Evolutionary conservation across 495 filamentous ascomycete genomes (phyloP).

Genomic region (Hyaloscypha variabilis): DNA sequence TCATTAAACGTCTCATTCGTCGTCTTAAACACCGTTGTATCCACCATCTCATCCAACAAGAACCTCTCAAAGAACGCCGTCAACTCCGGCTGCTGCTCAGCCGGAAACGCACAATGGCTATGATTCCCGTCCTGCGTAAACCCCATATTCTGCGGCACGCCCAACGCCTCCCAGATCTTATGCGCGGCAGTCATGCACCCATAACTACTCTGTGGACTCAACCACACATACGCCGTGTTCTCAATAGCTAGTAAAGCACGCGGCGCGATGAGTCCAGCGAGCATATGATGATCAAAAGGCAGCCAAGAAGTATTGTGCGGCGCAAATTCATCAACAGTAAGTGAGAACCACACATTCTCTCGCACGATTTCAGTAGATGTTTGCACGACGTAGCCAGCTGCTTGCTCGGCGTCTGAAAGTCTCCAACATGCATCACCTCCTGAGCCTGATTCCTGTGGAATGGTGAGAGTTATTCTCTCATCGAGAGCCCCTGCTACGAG

Average conservation of each 20-base stretch:
- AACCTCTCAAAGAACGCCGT: conserved; percentile 44
- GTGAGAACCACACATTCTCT: conserved; percentile 52
- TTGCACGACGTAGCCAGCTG: conserved; percentile 43
- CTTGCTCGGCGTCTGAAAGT: conserved; percentile 40
- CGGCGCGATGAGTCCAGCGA: too few species aligned
- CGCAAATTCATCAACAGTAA: conserved; percentile 36
- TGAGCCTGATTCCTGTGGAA: conserved; percentile 52
- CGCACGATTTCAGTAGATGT: conserved; percentile 46
- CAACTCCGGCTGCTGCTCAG: conserved; percentile 38
- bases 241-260: conserved; percentile 44
- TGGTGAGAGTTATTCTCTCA: conserved; percentile 44
- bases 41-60: conserved; percentile 31
- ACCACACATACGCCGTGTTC: conserved; percentile 47
- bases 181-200: conserved; percentile 41
- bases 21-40: conserved; percentile 38
- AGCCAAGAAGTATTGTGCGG: background rate
- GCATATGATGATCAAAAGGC: too few species aligned
- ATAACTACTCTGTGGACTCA: conserved; percentile 43
- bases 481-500: conserved; percentile 52
- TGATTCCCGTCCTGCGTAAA: conserved; percentile 38
- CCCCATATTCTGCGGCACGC: conserved; percentile 36
- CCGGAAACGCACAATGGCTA: conserved; percentile 43
- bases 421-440: conserved; percentile 54
- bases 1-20: conserved; percentile 32
- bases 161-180: conserved; percentile 37